Percentiles rank a stretch among this genome's conserved stretches.
These are phyloP conservation scores for Jatropha curcas DNA, from an alignment of 345 rosid species.

Conservation along the genomic window DNA sequence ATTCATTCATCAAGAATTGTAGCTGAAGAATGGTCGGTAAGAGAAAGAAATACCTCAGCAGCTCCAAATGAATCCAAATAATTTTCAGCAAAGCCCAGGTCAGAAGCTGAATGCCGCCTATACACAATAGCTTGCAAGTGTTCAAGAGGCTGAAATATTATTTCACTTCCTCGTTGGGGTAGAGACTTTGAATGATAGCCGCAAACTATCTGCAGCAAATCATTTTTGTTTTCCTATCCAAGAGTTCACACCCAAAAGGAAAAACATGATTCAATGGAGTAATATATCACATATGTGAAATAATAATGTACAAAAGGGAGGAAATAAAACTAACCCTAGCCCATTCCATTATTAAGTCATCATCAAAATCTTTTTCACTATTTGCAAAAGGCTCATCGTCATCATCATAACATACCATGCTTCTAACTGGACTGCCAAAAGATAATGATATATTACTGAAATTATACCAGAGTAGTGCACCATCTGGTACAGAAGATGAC, in stretches of 20 bases:
- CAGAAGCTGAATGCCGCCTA: conserved; percentile 60
- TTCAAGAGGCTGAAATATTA: conserved; percentile 81
- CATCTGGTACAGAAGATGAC: not conserved
- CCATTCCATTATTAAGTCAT: conserved; percentile 82
- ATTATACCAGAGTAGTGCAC: conserved; percentile 9
- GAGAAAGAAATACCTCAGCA: conserved; percentile 59
- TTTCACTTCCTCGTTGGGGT: conserved; percentile 64
- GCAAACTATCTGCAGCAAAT: conserved; percentile 76
- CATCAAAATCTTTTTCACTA: conserved; percentile 57
- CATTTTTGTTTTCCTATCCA: conserved; percentile 77
- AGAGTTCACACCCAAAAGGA: conserved; percentile 22
- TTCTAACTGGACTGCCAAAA: conserved; percentile 94
- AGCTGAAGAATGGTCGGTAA: conserved; percentile 11
- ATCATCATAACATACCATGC: conserved; percentile 67
- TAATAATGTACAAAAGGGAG: conserved; percentile 5
- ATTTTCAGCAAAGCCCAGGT: conserved; percentile 52
- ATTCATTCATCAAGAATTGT: conserved; percentile 11
- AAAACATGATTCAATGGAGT: conserved; percentile 16
- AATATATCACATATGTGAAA: conserved; percentile 11
- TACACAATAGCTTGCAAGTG: conserved; percentile 86
- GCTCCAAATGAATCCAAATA: conserved; percentile 48
- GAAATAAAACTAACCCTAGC: conserved; percentile 68
- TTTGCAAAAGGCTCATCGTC: conserved; percentile 59
- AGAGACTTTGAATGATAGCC: conserved; percentile 73
- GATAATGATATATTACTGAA: conserved; percentile 45